phyloP scores from a whole-genome alignment of 2,329 filamentous ascomycete genomes.

The Aspergillus felis region DNA sequence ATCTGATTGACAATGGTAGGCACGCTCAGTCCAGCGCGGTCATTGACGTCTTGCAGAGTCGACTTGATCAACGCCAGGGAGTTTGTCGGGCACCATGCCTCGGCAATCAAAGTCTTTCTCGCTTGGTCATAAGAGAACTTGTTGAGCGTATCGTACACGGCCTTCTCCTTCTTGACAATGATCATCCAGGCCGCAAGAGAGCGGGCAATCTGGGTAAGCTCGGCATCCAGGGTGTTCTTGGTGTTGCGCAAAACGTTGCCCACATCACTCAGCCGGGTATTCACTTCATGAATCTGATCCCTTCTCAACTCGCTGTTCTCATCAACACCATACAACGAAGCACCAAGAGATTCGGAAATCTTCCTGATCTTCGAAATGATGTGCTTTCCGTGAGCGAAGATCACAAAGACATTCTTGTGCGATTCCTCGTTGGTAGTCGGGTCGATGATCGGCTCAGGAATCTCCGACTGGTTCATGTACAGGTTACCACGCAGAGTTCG shows the following conservation, averaged over 20 bases:
- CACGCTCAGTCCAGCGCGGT: constrained; percentile 90
- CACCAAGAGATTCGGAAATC: constrained; percentile 95
- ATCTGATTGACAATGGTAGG: constrained; percentile 99
- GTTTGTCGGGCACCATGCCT: constrained; percentile 95
- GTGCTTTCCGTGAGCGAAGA: constrained; percentile 97
- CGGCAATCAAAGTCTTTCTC: constrained; percentile 91
- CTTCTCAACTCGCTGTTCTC: constrained; percentile 94
- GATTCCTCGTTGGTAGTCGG: constrained; percentile 87
- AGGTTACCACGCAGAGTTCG: constrained; percentile 93
- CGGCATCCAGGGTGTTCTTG: constrained; percentile 86
- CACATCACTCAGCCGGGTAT: constrained; percentile 84
- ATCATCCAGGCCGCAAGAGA: constrained; percentile 97
- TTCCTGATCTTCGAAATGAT: constrained; percentile 98
- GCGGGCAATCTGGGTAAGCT: constrained; percentile 88
- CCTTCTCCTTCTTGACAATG: constrained; percentile 96
- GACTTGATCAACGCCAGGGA: constrained; percentile 84
- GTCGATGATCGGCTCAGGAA: constrained; percentile 86
- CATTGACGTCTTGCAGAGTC: constrained; percentile 93
- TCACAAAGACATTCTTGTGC: constrained; percentile 98
- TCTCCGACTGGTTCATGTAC: constrained; percentile 99
- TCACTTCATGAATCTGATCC: constrained; percentile 97
- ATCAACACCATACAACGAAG: constrained; percentile 93
- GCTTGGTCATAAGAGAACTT: constrained; percentile 95
- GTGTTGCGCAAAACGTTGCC: constrained; percentile 92
- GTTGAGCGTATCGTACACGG: constrained; percentile 92